phyloP scores from a whole-genome alignment of 1,284 basidiomycete genomes.

The Inonotus hispidus region DNA sequence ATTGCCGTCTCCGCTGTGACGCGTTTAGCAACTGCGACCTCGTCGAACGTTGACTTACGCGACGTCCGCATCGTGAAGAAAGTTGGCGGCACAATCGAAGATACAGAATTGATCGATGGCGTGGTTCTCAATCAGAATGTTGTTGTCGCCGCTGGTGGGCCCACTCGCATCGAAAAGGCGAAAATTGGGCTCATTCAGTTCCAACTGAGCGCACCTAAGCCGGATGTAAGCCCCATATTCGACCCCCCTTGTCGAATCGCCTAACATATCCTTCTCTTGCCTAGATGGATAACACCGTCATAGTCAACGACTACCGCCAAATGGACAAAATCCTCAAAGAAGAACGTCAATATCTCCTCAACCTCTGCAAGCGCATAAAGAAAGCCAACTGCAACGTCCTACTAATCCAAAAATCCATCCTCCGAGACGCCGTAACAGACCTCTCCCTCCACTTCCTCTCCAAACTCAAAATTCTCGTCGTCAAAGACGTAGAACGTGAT shows the following conservation, averaged over 20 bases:
- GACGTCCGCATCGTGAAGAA: constrained; percentile 98
- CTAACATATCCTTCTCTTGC: not conserved
- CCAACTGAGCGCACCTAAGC: constrained; percentile 96
- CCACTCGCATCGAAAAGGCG: constrained; percentile 95
- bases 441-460: constrained; percentile 98
- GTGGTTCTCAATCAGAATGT: constrained; percentile 97
- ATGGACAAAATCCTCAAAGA: constrained; percentile 99
- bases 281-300: constrained; percentile 99
- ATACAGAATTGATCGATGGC: constrained; percentile 96
- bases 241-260: not conserved
- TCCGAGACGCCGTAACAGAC: constrained; percentile 98
- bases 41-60: constrained; percentile 92
- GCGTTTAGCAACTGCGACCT: constrained; percentile 79
- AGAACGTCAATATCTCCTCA: constrained; percentile 96
- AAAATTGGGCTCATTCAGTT: constrained; percentile 99
- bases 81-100: constrained; percentile 98
- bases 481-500: constrained; percentile 98
- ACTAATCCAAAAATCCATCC: constrained; percentile 97
- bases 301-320: constrained; percentile 99
- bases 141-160: constrained; percentile 85
- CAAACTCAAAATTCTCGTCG: constrained; percentile 93
- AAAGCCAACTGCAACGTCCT: constrained; percentile 99
- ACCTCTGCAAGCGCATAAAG: constrained; percentile 99
- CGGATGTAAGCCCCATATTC: constrained; percentile 66
- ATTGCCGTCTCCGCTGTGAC: constrained; percentile 97